Base-by-base conservation (phyloP, 305 asterid genomes). In the Euphrasia arctica region DNA sequence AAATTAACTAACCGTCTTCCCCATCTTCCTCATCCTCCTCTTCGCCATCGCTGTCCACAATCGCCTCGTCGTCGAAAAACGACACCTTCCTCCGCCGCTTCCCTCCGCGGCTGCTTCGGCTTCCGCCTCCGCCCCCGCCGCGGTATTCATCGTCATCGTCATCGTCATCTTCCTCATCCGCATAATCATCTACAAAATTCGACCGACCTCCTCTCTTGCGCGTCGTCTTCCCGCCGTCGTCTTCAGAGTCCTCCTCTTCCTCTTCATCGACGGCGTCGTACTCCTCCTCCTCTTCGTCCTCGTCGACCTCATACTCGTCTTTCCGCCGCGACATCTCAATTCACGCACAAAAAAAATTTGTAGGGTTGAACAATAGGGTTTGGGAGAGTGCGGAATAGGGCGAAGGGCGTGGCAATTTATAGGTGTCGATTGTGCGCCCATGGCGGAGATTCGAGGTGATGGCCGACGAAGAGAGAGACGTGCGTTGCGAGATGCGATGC, bases 1-100 rank as follows among this genome's bases (percentile, higher is more conserved):
- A 59, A 43, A 58, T 81, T 84, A 70, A 58, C 82, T 84, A 70
- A 90, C 97, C 97, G 66, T 90, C 98, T 60, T 88, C 99, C 67
- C 79, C 95, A 54, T 90, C 97, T 51, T 90, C 96, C 32, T 93
- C 99, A 27, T 93, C 97, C 70, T 93, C 99, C 0, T 90, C 97
- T 1, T 90, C 97, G 2, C 85, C 97, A 27, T 88, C 99, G 70
- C 85, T 85, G 58, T 89, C 95, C 64, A 88, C 97, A 1, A 66
- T 71, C 4, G 96, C 99, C 73, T 90, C 96, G 62, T 76, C 80
- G 18, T 93, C 99, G 62, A 93, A 83, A 58, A 85, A 88, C 10
- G 91, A 75, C 4, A 79, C 72, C 77, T 75, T 73, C 72, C 78
- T 71, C 48, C 78, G 83, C 18, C 82, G 74, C 67, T 75, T 80